These are phyloP conservation scores for Alnus glutinosa DNA, from an alignment of 306 rosid genomes.

Conservation along the genomic window DNA sequence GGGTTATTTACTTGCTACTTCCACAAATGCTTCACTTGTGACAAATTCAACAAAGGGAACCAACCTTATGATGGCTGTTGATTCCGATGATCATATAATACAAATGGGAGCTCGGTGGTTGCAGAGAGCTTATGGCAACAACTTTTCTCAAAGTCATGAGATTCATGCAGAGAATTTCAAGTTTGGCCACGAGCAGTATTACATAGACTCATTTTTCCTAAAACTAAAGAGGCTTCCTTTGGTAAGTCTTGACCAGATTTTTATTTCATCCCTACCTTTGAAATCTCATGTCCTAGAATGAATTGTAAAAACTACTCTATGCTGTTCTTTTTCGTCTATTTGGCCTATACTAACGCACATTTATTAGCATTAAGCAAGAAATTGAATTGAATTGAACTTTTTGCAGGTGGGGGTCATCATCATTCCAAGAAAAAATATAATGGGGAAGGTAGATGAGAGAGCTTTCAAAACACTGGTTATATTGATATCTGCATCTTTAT, in stretches of 20 bases:
- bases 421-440: slow-evolving; percentile 87
- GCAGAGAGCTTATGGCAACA: slow-evolving; percentile 60
- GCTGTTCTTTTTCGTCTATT: not conserved
- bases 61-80: slow-evolving; percentile 81
- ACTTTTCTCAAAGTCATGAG: slow-evolving; percentile 73
- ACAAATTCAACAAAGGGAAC: slow-evolving; percentile 61
- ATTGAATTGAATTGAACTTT: slow-evolving; percentile 26
- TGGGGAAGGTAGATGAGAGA: slow-evolving; percentile 98
- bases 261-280: slow-evolving; percentile 1
- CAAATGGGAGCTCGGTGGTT: slow-evolving; percentile 76
- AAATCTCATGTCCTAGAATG: not conserved
- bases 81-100: slow-evolving; percentile 66
- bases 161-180: slow-evolving; percentile 83
- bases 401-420: slow-evolving; percentile 96
- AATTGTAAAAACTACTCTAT: not conserved
- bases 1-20: slow-evolving; percentile 91
- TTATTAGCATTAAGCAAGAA: slow-evolving; percentile 1
- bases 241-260: slow-evolving; percentile 48
- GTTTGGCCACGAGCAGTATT: slow-evolving; percentile 72
- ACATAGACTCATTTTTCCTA: slow-evolving; percentile 89
- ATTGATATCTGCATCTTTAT: slow-evolving; percentile 85
- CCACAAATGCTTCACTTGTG: slow-evolving; percentile 75
- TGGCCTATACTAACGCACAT: slow-evolving; percentile 10
- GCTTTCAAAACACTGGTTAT: slow-evolving; percentile 91
- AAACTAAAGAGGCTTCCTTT: slow-evolving; percentile 92